Conservation (phyloP, 2,329 filamentous ascomycete species). For the Pseudogymnoascus sp. region DNA sequence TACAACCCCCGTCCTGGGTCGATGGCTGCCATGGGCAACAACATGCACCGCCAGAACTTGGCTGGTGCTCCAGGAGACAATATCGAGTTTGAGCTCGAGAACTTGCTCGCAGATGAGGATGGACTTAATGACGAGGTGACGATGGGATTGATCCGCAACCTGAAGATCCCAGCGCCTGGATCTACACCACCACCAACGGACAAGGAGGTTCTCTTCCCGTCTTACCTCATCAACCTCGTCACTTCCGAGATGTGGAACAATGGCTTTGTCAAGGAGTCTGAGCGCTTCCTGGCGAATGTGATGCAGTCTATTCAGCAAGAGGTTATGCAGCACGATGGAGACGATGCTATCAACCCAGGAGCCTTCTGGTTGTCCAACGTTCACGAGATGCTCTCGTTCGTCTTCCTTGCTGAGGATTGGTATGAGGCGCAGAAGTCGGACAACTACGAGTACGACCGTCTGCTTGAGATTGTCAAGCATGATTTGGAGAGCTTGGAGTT, state of each 20-base stretch:
- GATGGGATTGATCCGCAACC: slow-evolving; percentile 88
- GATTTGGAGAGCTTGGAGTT: slow-evolving; percentile 97
- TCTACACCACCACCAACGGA: slow-evolving; percentile 86
- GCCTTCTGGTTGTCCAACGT: slow-evolving; percentile 99
- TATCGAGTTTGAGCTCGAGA: slow-evolving; percentile 91
- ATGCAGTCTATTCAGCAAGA: slow-evolving; percentile 99
- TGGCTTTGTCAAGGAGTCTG: slow-evolving; percentile 97
- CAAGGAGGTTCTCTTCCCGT: slow-evolving; percentile 97
- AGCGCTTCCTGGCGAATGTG: slow-evolving; percentile 96
- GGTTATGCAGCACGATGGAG: slow-evolving; percentile 97
- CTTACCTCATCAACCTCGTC: slow-evolving; percentile 97
- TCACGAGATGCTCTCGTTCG: slow-evolving; percentile 98
- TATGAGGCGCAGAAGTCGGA: slow-evolving; percentile 99
- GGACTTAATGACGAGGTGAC: slow-evolving; percentile 95
- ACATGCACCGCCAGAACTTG: slow-evolving; percentile 59
- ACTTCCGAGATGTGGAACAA: slow-evolving; percentile 99
- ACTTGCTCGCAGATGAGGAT: slow-evolving; percentile 88
- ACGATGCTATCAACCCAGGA: slow-evolving; percentile 93
- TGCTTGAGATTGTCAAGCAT: slow-evolving; percentile 98
- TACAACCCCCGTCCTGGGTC: slow-evolving; percentile 95
- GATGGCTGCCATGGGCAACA: slow-evolving; percentile 72
- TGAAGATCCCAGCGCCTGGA: slow-evolving; percentile 89
- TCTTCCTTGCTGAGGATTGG: slow-evolving; percentile 98
- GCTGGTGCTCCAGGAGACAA: slow-evolving; percentile 72
- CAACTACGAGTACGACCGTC: slow-evolving; percentile 96